These are phyloP conservation scores for Trypanosoma avium DNA, from an alignment of 208 protist genomes.

Conservation along the genomic window DNA sequence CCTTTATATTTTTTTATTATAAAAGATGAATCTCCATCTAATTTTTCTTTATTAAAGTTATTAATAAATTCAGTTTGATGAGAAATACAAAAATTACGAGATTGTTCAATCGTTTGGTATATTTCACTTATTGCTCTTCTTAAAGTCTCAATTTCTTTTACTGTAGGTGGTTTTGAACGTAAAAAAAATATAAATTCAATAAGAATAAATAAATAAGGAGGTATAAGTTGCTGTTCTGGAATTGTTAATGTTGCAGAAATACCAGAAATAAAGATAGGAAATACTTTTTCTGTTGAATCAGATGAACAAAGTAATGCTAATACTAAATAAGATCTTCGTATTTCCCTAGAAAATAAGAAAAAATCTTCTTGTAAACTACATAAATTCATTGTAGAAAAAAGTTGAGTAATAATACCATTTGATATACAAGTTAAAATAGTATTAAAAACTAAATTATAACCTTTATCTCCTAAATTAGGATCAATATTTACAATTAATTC, in stretches of 20 bases:
- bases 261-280: constrained; percentile 10
- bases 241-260: constrained; percentile 2
- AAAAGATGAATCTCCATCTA: constrained; percentile 5
- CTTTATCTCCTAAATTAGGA: neutral
- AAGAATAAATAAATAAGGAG: constrained; percentile 60
- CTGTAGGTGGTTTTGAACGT: constrained; percentile 10
- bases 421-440: constrained; percentile 11
- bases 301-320: constrained; percentile 21
- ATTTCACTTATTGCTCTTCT: neutral
- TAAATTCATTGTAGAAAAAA: constrained; percentile 8
- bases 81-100: constrained; percentile 29
- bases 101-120: constrained; percentile 10
- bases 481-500: constrained; percentile 11
- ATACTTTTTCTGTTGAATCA: constrained; percentile 13
- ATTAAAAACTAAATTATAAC: neutral
- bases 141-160: constrained; percentile 1
- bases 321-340: constrained; percentile 13
- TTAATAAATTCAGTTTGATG: constrained; percentile 16
- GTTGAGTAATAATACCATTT: constrained; percentile 14
- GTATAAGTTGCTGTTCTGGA: constrained; percentile 41
- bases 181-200: constrained; percentile 56
- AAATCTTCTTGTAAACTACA: constrained; percentile 15
- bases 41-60: constrained; percentile 16
- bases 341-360: constrained; percentile 11
- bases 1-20: constrained; percentile 33